Conservation (phyloP, 768 basidiomycete species). For the Russula sp. region DNA sequence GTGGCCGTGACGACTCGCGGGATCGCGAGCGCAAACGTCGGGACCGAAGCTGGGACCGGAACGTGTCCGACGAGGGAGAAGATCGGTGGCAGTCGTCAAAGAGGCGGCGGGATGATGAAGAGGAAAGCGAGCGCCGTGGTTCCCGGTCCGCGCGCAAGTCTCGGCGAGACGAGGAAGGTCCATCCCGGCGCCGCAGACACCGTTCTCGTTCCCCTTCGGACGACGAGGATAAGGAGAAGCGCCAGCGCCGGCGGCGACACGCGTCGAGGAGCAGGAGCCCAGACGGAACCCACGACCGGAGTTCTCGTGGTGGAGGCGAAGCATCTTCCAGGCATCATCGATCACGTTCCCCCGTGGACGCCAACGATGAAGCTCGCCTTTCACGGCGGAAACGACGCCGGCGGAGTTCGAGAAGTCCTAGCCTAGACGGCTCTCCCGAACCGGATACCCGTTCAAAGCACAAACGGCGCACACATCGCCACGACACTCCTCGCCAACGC, state of each 20-base stretch:
- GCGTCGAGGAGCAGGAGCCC: conserved; percentile 13
- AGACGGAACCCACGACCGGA: not conserved
- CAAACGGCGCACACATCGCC: conserved; percentile 8
- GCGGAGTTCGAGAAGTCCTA: conserved; percentile 6
- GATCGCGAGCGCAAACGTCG: conserved; percentile 46
- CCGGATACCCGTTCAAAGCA: not conserved
- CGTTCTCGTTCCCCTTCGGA: conserved; percentile 27
- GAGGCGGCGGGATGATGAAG: conserved; percentile 37
- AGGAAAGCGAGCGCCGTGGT: conserved; percentile 29
- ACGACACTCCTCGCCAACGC: not conserved
- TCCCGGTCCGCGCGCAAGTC: conserved; percentile 30
- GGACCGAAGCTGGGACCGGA: conserved; percentile 47
- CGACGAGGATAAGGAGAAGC: conserved; percentile 12
- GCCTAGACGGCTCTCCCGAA: not conserved
- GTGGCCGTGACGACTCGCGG: conserved; percentile 36
- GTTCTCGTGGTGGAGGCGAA: not conserved
- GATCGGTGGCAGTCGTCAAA: conserved; percentile 30
- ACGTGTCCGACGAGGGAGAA: conserved; percentile 35
- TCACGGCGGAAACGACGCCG: conserved; percentile 7
- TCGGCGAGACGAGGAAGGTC: conserved; percentile 22
- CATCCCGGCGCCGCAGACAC: conserved; percentile 25
- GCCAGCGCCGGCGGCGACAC: not conserved
- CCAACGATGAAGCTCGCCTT: conserved; percentile 1
- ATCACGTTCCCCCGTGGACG: conserved; percentile 3
- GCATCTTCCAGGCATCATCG: conserved; percentile 11